These are phyloP conservation scores for Taiozyma onychis DNA, from an alignment of 1,139 yeast genomes.

Conservation along the genomic window DNA sequence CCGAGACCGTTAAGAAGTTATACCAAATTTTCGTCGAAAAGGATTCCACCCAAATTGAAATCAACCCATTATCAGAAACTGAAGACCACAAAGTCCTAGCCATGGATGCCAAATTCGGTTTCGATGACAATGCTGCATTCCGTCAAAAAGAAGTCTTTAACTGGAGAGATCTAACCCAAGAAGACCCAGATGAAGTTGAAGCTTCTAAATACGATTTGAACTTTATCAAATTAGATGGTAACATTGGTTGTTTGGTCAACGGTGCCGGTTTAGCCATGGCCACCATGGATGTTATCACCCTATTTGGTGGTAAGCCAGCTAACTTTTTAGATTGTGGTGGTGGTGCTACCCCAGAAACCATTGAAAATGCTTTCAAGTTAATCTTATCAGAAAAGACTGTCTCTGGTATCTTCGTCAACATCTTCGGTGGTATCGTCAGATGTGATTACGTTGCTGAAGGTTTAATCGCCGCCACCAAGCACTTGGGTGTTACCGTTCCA, in stretches of 20 bases:
- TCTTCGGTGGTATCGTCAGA: conserved; percentile 98
- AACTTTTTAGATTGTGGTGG: conserved; percentile 99
- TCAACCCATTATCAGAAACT: conserved; percentile 96
- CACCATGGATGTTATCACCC: conserved; percentile 97
- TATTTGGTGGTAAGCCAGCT: conserved; percentile 98
- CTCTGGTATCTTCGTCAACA: conserved; percentile 94
- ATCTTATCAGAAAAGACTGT: conserved; percentile 87
- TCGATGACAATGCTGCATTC: conserved; percentile 94
- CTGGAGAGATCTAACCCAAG: conserved; percentile 97
- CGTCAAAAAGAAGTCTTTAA: conserved; percentile 92
- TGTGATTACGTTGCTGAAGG: conserved; percentile 99
- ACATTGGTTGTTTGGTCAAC: conserved; percentile 96
- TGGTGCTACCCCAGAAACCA: conserved; percentile 98
- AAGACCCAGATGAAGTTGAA: conserved; percentile 94
- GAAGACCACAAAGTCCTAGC: conserved; percentile 86
- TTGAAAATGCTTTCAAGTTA: conserved; percentile 93
- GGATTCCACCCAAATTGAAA: conserved; percentile 98
- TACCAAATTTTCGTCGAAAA: conserved; percentile 84
- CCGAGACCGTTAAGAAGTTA: conserved; percentile 77
- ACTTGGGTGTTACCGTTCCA: conserved; percentile 85
- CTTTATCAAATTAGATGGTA: conserved; percentile 96
- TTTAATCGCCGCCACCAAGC: conserved; percentile 87
- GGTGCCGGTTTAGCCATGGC: conserved; percentile 99
- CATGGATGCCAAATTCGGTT: conserved; percentile 98
- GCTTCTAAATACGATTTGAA: conserved; percentile 89